Evolutionary conservation across 1,284 basidiomycete species (phyloP), one percentile per base, ranked within the genome.

Genomic region (Trichosporon sp.): DNA sequence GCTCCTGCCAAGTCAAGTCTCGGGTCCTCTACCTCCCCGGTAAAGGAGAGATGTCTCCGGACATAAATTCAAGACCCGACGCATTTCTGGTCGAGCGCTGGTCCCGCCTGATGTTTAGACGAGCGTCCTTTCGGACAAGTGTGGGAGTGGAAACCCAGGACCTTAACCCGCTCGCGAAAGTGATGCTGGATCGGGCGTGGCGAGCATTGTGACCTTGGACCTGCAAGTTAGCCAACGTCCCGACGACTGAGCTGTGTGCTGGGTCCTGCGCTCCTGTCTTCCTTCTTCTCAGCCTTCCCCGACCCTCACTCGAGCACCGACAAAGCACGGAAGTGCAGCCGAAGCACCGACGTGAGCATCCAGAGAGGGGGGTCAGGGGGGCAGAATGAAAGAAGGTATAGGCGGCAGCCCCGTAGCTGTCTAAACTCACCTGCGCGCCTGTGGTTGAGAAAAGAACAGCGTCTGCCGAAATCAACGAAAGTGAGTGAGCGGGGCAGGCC

Each of bases 161-260:
- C 83, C 83, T 84, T 84, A 82, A 73, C 83, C 83, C 83, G 83
- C 82, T 84, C 81, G 81, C 73, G 78, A 83, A 74, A 14, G 67
- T 70, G 74, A 74, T 70, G 74, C 67, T 19, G 46, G 65, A 70
- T 64, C 67, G 78, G 78, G 67, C 73, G 80, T 80, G 68, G 78
- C 81, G 80, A 83, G 82, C 82, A 81, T 83, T 84, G 83, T 83
- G 83, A 83, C 82, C 81, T 84, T 84, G 81, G 77, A 76, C 77
- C 81, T 83, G 74, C 26, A 26, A 65, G 67, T 54, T 54, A 54
- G 51, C 35, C 8, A 26, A 26, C 26, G 26, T 26, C 26, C 26
- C 26, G 26, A 26, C 26, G 26, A 26, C 26, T 26, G 26, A 26
- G 26, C 26, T 26, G 26, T 26, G 26, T 26, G 26, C 26, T 26